Base-by-base conservation (phyloP, 331 rosid genomes). In the Prunus yedoensis region DNA sequence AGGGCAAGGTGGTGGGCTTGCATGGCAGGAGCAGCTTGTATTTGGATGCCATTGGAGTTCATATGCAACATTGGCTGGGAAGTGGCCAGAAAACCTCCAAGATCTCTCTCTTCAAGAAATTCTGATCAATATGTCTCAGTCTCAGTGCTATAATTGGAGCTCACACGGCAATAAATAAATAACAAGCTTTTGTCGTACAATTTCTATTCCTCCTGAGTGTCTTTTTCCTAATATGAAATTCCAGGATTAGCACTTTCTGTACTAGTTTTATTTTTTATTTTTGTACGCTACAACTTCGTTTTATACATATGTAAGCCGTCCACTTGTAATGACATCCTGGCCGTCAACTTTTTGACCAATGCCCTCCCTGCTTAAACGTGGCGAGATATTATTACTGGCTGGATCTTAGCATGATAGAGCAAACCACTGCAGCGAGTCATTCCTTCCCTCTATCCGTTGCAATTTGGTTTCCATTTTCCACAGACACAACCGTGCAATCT, bases 61-160 rank as follows among this genome's bases (percentile, higher is more conserved):
- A 94, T 66, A 94, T 90, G 98, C 97, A 94, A 50, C 97, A 91
- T 51, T 94, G 98, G 98, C 86, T 91, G 0, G 98, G 95, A 76
- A 91, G 80, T 80, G 89, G 75, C 78, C 95, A 90, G 77, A 89
- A 75, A 77, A 30, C 79, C 75, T 60, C 83, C 49, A 90, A 75
- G 80, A 56, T 89, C 10, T 89, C 93, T 53, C 67, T 86, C 75
- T 94, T 91, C 88, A 94, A 79, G 81, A 63, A 67, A 71, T 94
- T 89, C 81, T 90, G 84, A 89, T 73, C 61, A 25, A 13, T 30
- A 64, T 5, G 38, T 64, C 68, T 64, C 16, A 8, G 43, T 38
- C 43, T 35, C 43, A 35, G 43, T 35, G 35, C 17, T 21, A 35
- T 52, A 52, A n/a, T 32, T 3, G 52, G 51, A 38, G 32, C 54